Evolutionary conservation across 176 grass and related monocot genomes (phyloP), one percentile per base, ranked within the genome.

Genomic region (Cocos nucifera): DNA sequence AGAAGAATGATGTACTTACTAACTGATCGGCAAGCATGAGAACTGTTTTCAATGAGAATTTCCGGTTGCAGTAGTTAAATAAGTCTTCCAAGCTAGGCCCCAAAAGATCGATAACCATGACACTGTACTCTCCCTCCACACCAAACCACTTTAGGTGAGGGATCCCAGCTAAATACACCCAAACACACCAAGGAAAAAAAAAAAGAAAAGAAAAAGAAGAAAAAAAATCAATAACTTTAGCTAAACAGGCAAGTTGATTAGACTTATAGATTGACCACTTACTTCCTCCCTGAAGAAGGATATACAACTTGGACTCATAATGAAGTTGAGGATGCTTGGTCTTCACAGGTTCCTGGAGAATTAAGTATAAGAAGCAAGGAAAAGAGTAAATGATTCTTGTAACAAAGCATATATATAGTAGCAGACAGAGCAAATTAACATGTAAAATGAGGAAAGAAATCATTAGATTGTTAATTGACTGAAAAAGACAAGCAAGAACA

Each of bases 31-130:
- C 82, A 4, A 89, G 86, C 86, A 89, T 89, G 15, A 89, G 75
- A 6, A 89, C 86, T 57, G 82, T 85, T 79, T 89, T 89, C 2
- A 89, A 29, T 22, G 86, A 85, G 63, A 89, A 89, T 58, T 75
- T 89, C 4, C 82, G 77, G 68, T 82, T 85, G 68, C 86, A 89
- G 62, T 85, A 89, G 75, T 85, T 89, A 67, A 89, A 89, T 17
- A 89, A 75, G 58, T 89, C 86, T 73, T 89, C 86, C 15, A 89
- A 78, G 54, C 86, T 85, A 58, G 86, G 86, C 15, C 86, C 86
- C 0, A 89, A 82, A 78, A 89, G 78, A 82, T 89, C 86, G 50
- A 89, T 89, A 59, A 85, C 86, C 86, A 89, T 89, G 67, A 89
- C 74, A 73, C 85, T 89, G 71, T 89, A 82, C 60, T 89, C 86